phyloP scores from a whole-genome alignment of 306 rosid genomes.

The cucumber (Cucumis sativus) region Cucumber_9930_V3 NC_026655.2:18565501-18566000 shows the following conservation, averaged over 20 bases:
- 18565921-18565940: conserved; percentile 28
- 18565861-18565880: conserved; percentile 45
- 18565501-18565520: neutral
- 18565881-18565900: conserved; percentile 61
- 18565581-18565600: conserved; percentile 56
- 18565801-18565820: conserved; percentile 84
- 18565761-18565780: conserved; percentile 62
- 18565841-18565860: conserved; percentile 59
- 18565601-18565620: conserved; percentile 55
- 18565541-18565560: conserved; percentile 48
- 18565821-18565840: conserved; percentile 59
- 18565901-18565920: conserved; percentile 60
- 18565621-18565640: conserved; percentile 20
- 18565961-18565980: too few relatives aligned
- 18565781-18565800: conserved; percentile 62
- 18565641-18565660: conserved; percentile 28
- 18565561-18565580: conserved; percentile 46
- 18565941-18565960: too few relatives aligned
- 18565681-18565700: conserved; percentile 20
- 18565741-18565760: conserved; percentile 55
- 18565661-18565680: conserved; percentile 19
- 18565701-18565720: conserved; percentile 39
- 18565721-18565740: conserved; percentile 40
- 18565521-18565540: neutral
- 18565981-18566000: too few relatives aligned